phyloP scores from a whole-genome alignment of 2,329 filamentous ascomycete genomes.

The Pseudocercospora macadamiae region DNA sequence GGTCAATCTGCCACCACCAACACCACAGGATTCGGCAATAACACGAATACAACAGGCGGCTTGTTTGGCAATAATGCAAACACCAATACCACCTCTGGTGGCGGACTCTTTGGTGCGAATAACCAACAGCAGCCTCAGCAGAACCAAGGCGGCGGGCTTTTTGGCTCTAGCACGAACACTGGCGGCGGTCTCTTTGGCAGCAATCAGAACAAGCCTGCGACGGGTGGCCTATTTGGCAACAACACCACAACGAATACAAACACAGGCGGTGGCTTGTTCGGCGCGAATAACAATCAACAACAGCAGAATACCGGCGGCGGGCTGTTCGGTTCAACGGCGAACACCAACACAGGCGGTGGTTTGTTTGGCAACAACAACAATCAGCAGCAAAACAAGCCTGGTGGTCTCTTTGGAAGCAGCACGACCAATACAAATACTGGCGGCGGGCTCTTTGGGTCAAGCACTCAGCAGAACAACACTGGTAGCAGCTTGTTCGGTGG shows the following conservation, averaged over 20 bases:
- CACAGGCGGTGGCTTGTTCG: constrained; percentile 36
- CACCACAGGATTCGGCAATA: constrained; percentile 24
- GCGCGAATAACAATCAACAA: constrained; percentile 23
- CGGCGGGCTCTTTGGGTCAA: constrained; percentile 43
- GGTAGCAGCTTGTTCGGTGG: constrained; percentile 44
- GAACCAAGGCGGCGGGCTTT: constrained; percentile 27
- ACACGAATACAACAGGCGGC: constrained; percentile 29
- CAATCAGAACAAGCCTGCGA: constrained; percentile 16
- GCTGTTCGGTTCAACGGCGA: constrained; percentile 31
- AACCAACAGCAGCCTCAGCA: constrained; percentile 25
- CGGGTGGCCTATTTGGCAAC: constrained; percentile 44
- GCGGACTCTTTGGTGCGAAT: constrained; percentile 30
- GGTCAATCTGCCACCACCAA: constrained; percentile 24
- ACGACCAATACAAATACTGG: constrained; percentile 31
- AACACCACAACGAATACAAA: constrained; percentile 31
- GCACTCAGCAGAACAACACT: constrained; percentile 35
- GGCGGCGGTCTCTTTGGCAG: constrained; percentile 38
- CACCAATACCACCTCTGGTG: constrained; percentile 26
- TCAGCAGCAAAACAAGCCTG: constrained; percentile 39
- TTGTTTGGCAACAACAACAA: constrained; percentile 46
- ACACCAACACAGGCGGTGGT: constrained; percentile 36
- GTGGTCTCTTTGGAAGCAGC: constrained; percentile 44
- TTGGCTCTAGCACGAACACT: constrained; percentile 44
- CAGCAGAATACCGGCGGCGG: constrained; percentile 23
- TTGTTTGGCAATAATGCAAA: constrained; percentile 25